phyloP scores from a whole-genome alignment of 345 rosid genomes.

The Lumnitzera littorea region DNA sequence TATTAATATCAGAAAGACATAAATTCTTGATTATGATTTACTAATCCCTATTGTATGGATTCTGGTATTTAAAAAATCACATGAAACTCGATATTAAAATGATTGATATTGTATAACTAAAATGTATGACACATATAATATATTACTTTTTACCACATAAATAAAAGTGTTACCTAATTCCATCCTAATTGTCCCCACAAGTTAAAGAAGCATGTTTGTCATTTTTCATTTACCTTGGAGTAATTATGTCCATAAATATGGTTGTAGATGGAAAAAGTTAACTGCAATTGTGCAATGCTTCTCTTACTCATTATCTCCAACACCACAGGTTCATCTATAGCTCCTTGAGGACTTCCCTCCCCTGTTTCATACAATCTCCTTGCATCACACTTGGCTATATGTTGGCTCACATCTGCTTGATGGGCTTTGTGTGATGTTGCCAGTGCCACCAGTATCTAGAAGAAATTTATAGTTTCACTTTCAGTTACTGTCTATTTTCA shows the following conservation, averaged over 20 bases:
- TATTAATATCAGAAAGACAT: too few species aligned
- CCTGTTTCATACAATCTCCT: constrained; percentile 47
- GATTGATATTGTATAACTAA: too few species aligned
- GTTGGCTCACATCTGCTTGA: constrained; percentile 50
- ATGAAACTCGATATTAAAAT: too few species aligned
- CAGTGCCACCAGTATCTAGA: constrained; percentile 53
- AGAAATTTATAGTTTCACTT: neutral
- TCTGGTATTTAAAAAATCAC: too few species aligned
- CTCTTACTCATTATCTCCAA: constrained; percentile 62
- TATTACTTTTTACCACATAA: too few species aligned
- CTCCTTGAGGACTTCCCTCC: constrained; percentile 33
- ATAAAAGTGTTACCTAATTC: neutral
- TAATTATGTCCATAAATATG: constrained; percentile 58
- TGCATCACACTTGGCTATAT: constrained; percentile 52
- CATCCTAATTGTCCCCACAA: neutral
- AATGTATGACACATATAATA: too few species aligned
- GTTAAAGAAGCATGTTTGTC: neutral
- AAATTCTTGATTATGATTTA: too few species aligned
- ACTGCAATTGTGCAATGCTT: constrained; percentile 52
- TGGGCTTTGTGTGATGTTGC: constrained; percentile 62
- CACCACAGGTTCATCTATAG: constrained; percentile 40
- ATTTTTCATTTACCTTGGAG: constrained; percentile 30
- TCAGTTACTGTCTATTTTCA: too few species aligned
- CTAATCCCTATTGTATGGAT: too few species aligned
- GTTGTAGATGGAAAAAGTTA: constrained; percentile 50